Percentiles rank a stretch among this genome's conserved stretches.
Conservation (phyloP, 2,329 filamentous ascomycete species). For the Penicillium sp. region DNA sequence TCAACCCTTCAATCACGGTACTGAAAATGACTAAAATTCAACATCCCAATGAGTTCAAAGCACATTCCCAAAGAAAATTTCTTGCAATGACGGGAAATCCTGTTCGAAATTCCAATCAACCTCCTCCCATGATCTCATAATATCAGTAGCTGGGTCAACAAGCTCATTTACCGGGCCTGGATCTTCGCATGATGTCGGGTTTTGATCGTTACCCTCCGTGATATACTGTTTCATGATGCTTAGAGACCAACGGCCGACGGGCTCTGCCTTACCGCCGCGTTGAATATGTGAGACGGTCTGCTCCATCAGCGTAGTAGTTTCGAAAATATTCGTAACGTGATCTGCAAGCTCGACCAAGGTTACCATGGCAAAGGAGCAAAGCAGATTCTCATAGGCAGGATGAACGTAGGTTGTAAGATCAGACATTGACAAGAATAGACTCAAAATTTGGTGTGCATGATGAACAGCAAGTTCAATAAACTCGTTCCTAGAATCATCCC, state of each 20-base stretch:
- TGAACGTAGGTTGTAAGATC: slow-evolving; percentile 19
- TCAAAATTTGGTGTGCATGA: slow-evolving; percentile 7
- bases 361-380: slow-evolving; percentile 21
- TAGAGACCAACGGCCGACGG: slow-evolving; percentile 21
- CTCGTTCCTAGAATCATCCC: background rate
- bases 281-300: slow-evolving; percentile 20
- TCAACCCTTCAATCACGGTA: too few species aligned
- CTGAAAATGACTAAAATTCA: background rate
- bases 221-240: slow-evolving; percentile 20
- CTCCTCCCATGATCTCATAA: slow-evolving; percentile 7
- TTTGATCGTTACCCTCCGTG: background rate
- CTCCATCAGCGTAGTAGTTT: slow-evolving; percentile 12
- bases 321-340: slow-evolving; percentile 1
- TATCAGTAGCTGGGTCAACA: background rate
- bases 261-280: slow-evolving; percentile 20
- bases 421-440: slow-evolving; percentile 15
- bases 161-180: background rate
- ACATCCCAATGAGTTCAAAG: background rate
- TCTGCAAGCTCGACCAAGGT: slow-evolving; percentile 17
- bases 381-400: slow-evolving; percentile 17
- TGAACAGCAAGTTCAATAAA: slow-evolving; percentile 14
- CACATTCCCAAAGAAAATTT: slow-evolving; percentile 20
- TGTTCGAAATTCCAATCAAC: slow-evolving; percentile 12
- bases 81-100: slow-evolving; percentile 22
- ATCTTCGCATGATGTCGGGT: background rate